Evolutionary conservation across 441 rosid species (phyloP).

Genomic region (Eugenia klotzschiana): DNA sequence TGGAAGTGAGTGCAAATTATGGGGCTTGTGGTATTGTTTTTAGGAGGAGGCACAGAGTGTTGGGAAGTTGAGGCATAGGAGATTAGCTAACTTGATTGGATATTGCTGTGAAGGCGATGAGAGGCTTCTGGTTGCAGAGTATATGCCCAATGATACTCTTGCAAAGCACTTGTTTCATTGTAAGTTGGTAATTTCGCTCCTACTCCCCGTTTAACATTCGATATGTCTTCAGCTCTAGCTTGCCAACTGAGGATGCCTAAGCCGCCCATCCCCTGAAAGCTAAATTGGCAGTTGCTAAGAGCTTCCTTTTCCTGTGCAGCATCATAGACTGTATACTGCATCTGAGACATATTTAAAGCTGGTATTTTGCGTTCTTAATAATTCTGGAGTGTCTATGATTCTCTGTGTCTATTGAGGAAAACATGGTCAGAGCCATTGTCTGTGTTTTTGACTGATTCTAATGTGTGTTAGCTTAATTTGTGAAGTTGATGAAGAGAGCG

Average conservation of each 20-base stretch:
- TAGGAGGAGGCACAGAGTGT: constrained; percentile 76
- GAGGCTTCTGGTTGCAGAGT: constrained; percentile 79
- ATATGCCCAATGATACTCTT: constrained; percentile 74
- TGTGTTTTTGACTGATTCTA: background rate
- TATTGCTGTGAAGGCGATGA: constrained; percentile 81
- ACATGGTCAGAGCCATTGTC: background rate
- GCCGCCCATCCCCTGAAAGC: background rate
- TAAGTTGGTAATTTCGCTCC: constrained; percentile 10
- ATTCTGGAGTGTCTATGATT: background rate
- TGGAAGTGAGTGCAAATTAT: background rate
- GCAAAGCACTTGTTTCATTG: constrained; percentile 81
- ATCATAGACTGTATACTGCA: background rate
- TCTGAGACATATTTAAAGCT: background rate
- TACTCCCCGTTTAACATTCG: background rate
- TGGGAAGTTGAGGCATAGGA: constrained; percentile 58
- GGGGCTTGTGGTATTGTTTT: background rate
- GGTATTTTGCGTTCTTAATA: background rate
- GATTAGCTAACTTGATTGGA: constrained; percentile 73
- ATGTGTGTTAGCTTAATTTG: background rate
- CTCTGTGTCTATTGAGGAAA: background rate
- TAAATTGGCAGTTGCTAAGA: background rate
- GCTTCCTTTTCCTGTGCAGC: background rate
- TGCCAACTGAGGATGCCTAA: background rate
- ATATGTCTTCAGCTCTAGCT: background rate
- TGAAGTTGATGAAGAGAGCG: background rate